A percentile compares a stretch with the other conserved stretches of the same genome.
These are phyloP conservation scores for Aspergillus sp. DNA, from an alignment of 2,329 filamentous ascomycete genomes.

Conservation along the genomic window DNA sequence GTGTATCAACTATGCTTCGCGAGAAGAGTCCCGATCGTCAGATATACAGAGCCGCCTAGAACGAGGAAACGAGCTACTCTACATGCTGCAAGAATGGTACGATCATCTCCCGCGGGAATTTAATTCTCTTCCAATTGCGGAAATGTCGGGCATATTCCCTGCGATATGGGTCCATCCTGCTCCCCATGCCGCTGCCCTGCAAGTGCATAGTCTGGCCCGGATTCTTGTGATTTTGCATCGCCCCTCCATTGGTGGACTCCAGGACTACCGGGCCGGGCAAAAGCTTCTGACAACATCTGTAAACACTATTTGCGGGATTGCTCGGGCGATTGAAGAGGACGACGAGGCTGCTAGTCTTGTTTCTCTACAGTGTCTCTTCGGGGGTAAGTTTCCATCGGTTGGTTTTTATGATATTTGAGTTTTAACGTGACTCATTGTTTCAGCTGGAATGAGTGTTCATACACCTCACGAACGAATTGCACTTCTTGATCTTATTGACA, in stretches of 20 bases:
- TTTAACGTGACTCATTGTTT: not conserved
- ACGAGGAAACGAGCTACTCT: conserved; percentile 42
- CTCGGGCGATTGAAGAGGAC: conserved; percentile 13
- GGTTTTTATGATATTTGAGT: no score
- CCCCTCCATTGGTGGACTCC: conserved; percentile 46
- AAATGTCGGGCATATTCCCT: conserved; percentile 32
- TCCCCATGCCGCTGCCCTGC: conserved; percentile 45
- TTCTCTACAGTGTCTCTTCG: conserved; percentile 21
- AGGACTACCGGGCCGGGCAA: conserved; percentile 37
- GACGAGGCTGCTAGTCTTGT: conserved; percentile 16
- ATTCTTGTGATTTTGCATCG: conserved; percentile 52
- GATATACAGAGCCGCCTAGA: conserved; percentile 42
- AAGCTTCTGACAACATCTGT: conserved; percentile 16
- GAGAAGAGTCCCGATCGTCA: conserved; percentile 43
- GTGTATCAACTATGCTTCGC: conserved; percentile 55
- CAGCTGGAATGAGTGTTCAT: conserved; percentile 20
- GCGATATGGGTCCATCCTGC: conserved; percentile 50
- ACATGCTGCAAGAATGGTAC: conserved; percentile 49
- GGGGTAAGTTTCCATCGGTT: conserved; percentile 10
- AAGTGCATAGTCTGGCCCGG: conserved; percentile 49
- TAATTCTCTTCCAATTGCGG: conserved; percentile 32
- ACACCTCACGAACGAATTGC: conserved; percentile 17
- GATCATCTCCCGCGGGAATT: conserved; percentile 40
- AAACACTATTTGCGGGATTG: conserved; percentile 22
- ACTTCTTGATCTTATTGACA: conserved; percentile 16